Base-by-base conservation (phyloP, 176 grass and related monocot genomes). In the Aegilops tauschii region DNA sequence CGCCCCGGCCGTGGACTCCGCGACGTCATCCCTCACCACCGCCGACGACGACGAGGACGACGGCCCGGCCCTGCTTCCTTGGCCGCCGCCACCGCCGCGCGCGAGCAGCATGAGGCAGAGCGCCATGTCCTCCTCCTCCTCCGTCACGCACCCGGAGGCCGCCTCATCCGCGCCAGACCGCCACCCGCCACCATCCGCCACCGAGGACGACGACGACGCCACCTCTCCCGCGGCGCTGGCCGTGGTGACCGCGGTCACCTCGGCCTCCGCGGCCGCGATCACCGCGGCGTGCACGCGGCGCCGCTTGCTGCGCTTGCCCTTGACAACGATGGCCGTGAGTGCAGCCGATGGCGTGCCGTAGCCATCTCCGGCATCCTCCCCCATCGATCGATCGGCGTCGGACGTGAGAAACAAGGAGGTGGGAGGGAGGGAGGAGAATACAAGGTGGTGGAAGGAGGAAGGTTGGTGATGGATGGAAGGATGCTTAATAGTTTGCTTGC, bases 81-180 rank as follows among this genome's bases (percentile, higher is more conserved):
- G 17, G 6, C 54, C 40, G 73, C 64, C 73, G 6, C 54, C 40
- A 58, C n/a, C n/a, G n/a, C 64, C 73, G 29, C 82, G 87, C 47
- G 95, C 75, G 7, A 98, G 93, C 0, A 98, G 77, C 80, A 98
- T 92, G 84, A 98, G 93, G 72, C 95, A 98, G 69, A 80, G 87
- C 36, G 93, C 95, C 91, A 95, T 90, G 82, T 90, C 91, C 81
- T 94, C 92, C 58, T 97, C 93, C 70, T 98, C 95, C 87, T 93
- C 95, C 4, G 88, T 88, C 12, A 91, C 64, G 44, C 66, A 82
- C 16, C 47, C 35, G 3, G 85, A 73, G 1, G 69, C 75, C 13
- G 83, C 79, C 21, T 89, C 92, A 2, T 79, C 87, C 13, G 54
- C 79, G 2, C 82, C 82, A 0, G 86, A 85, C 62, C 63, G 35